Evolutionary conservation across 306 rosid species (phyloP).

Genomic region (Lablab purpureus): DNA sequence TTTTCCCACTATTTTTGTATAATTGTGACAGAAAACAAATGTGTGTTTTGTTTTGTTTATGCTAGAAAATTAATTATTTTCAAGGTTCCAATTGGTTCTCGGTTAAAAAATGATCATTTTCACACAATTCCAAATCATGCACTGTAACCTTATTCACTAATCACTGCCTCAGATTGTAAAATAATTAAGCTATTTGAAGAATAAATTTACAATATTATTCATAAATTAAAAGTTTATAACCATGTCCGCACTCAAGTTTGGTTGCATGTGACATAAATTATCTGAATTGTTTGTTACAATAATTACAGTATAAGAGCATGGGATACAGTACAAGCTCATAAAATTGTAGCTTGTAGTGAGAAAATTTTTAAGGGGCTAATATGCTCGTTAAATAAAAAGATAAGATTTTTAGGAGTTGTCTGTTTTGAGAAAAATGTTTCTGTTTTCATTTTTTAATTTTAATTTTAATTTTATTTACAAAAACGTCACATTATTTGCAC

Average conservation of each 20-base stretch:
- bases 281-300: not conserved
- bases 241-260: not conserved
- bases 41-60: not conserved
- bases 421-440: not conserved
- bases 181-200: slow-evolving; percentile 18
- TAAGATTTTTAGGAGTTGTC: not conserved
- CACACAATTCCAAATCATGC: not conserved
- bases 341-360: not conserved
- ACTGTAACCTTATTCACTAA: not conserved
- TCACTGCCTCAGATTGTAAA: not conserved
- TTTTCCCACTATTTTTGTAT: not conserved
- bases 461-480: not conserved
- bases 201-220: not conserved
- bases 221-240: slow-evolving; percentile 16
- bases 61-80: not conserved
- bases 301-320: not conserved
- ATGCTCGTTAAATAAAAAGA: not conserved
- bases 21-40: not conserved
- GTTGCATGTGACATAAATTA: not conserved
- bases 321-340: not conserved
- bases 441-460: not conserved
- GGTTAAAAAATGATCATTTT: not conserved
- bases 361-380: not conserved
- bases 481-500: not conserved
- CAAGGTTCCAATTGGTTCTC: not conserved